Evolutionary conservation across 2,329 filamentous ascomycete species (phyloP), one percentile per base, ranked within the genome.

Genomic region (Trichoderma breve): DNA sequence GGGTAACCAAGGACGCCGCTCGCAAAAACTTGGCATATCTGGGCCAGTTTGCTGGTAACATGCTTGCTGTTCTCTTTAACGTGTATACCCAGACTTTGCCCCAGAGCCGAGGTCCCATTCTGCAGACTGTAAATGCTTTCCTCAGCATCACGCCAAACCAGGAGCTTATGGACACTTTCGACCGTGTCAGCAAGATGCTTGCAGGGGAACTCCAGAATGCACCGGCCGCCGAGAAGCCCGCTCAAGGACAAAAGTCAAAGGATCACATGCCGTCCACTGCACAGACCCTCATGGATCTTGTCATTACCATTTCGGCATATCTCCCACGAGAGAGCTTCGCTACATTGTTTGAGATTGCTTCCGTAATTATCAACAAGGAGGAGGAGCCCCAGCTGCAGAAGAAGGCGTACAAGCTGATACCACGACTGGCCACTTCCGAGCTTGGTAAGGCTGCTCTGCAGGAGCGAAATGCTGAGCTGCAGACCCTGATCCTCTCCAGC

Each of bases 331-430:
- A 95, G 69, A 97, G 93, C 81, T 98, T 97, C 75, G 86, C 88
- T 21, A 88, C 91, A 6, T 88, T 99, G 3, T 98, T 99, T 83
- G 91, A 91, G 76, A 95, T 98, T 79, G 93, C 95, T 0, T 87
- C 93, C 0, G 87, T 93, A 30, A 92, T 98, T 71, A 91, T 98
- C 75, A 90, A 92, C 80, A 93, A 91, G 78, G 87, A 92, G 71
- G 88, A 93, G 47, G 95, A 98, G 79, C 92, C 95, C 11, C 95
- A 98, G 81, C 85, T 99, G 43, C 95, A 98, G 81, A 99, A 99
- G 89, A 99, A 99, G 83, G 95, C 96, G 0, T 99, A 99, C 86
- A 98, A 98, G 85, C 88, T 99, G 66, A 97, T 99, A 65, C 95
- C 96, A 4, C 91, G 96, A 70, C 88, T 99, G 53, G 92, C 93